A percentile compares a stretch with the other conserved stretches of the same genome.
phyloP scores from a whole-genome alignment of 352 stramenopile species.

The Aphanomyces cochlioides region DNA sequence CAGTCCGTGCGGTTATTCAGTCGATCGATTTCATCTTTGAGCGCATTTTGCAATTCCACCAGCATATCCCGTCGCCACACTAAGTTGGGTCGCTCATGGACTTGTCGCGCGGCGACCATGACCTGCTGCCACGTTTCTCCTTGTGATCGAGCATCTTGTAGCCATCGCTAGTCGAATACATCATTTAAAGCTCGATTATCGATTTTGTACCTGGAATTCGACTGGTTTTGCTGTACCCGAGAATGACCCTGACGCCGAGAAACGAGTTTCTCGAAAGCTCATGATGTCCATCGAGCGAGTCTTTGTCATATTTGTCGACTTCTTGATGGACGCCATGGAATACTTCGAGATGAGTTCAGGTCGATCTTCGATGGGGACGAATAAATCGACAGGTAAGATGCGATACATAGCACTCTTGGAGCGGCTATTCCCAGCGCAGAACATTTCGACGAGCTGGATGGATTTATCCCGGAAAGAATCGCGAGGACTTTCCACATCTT shows the following conservation, averaged over 20 bases:
- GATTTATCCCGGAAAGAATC: slow-evolving; percentile 41
- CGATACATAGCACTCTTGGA: slow-evolving; percentile 75
- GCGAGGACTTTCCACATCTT: neutral
- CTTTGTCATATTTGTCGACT: slow-evolving; percentile 37
- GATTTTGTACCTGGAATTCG: slow-evolving; percentile 16
- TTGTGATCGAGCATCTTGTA: slow-evolving; percentile 52
- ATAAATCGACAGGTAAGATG: slow-evolving; percentile 77
- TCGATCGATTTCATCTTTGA: slow-evolving; percentile 52
- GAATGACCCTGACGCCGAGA: slow-evolving; percentile 4
- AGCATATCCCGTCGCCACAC: slow-evolving; percentile 72
- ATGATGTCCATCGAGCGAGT: slow-evolving; percentile 33
- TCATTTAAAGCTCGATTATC: neutral
- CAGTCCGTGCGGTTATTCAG: slow-evolving; percentile 50
- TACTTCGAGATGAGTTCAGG: slow-evolving; percentile 56
- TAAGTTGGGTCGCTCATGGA: slow-evolving; percentile 63
- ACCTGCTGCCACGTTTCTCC: slow-evolving; percentile 74
- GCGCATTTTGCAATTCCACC: slow-evolving; percentile 49
- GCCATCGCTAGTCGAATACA: slow-evolving; percentile 1
- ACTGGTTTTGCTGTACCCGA: slow-evolving; percentile 7
- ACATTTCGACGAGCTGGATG: slow-evolving; percentile 74
- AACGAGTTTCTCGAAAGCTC: neutral
- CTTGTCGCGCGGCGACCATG: slow-evolving; percentile 50
- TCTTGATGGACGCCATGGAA: slow-evolving; percentile 45
- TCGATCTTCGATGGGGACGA: slow-evolving; percentile 57
- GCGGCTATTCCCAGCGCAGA: slow-evolving; percentile 71